Evolutionary conservation across 305 asterid species (phyloP).

Genomic region (Fraxinus xanthoxyloides): DNA sequence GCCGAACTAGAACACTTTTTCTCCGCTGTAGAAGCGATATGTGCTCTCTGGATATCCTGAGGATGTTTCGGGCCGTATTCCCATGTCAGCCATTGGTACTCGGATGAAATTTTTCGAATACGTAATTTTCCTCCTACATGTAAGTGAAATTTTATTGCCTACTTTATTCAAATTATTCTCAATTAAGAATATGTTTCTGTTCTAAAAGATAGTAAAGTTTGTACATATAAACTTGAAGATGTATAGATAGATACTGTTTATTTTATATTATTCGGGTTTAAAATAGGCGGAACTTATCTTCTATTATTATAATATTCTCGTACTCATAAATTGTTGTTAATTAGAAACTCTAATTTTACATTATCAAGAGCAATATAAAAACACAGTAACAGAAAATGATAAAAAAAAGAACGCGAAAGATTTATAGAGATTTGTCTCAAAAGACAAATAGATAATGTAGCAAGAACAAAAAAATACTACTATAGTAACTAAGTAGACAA

Average conservation of each 20-base stretch:
- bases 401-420: not conserved
- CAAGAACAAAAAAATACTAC: not conserved
- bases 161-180: not conserved
- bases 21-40: constrained; percentile 72
- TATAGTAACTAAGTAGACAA: not conserved
- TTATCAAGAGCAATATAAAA: too few relatives aligned
- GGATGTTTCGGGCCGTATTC: constrained; percentile 76
- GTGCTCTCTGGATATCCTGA: constrained; percentile 79
- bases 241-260: not conserved
- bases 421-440: not conserved
- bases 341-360: too few relatives aligned
- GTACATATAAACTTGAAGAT: not conserved
- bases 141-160: not conserved
- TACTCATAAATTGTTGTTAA: too few relatives aligned
- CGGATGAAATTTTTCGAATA: constrained; percentile 42
- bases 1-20: constrained; percentile 61
- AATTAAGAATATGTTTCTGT: not conserved
- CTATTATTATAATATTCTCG: too few relatives aligned
- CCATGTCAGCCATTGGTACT: constrained; percentile 82
- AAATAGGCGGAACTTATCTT: too few relatives aligned
- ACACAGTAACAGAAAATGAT: not conserved
- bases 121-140: constrained; percentile 50
- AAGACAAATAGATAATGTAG: too few relatives aligned
- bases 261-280: too few relatives aligned
- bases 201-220: not conserved